Evolutionary conservation across 129 eudicot species (phyloP).

Genomic region (Chrysanthemum lavandulifolium): DNA sequence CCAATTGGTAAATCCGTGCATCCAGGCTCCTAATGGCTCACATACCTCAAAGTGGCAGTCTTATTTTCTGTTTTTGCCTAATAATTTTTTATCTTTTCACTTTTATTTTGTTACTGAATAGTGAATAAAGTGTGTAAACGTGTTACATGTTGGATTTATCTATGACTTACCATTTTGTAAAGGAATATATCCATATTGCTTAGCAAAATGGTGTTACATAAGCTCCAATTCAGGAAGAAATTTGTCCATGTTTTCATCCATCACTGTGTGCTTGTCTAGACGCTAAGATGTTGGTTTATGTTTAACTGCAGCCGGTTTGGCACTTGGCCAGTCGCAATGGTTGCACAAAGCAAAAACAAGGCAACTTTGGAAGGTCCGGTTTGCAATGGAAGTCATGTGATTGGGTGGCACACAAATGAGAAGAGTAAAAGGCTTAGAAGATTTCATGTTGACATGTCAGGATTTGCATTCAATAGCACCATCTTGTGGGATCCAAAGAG

Average conservation of each 20-base stretch:
- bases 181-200: conserved; percentile 5
- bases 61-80: too few species aligned
- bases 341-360: conserved; percentile 90
- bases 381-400: conserved; percentile 84
- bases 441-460: conserved; percentile 99
- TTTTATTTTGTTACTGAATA: background rate
- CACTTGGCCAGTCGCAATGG: conserved; percentile 98
- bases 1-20: background rate
- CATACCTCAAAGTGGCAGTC: background rate
- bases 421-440: conserved; percentile 89
- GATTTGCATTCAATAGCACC: conserved; percentile 98
- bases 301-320: conserved; percentile 73
- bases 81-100: background rate
- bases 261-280: background rate
- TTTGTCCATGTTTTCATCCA: background rate
- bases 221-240: background rate
- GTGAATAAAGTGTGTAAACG: background rate
- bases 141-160: background rate
- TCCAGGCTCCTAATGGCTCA: too few species aligned
- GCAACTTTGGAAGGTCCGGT: conserved; percentile 95
- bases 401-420: conserved; percentile 98
- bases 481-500: conserved; percentile 95
- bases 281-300: background rate
- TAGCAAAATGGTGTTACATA: background rate
- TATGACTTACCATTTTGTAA: background rate